A percentile compares a stretch with the other conserved stretches of the same genome.
Evolutionary conservation across 441 rosid species (phyloP).

Genomic region (Arabidopsis lyrata): DNA sequence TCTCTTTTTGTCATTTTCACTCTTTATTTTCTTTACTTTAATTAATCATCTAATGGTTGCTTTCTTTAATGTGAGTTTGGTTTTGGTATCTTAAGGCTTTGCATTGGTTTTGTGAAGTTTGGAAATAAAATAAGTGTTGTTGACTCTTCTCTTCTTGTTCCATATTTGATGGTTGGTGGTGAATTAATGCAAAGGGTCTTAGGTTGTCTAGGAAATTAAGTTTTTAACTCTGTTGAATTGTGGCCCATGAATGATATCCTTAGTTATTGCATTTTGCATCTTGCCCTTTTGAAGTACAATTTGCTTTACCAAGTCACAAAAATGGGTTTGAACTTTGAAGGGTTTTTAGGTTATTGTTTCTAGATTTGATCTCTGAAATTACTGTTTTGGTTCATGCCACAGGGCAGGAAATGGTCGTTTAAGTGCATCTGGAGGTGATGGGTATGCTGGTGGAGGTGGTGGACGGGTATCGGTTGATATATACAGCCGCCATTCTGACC

Average conservation of each 20-base stretch:
- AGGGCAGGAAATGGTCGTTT: constrained; percentile 91
- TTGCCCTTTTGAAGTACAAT: constrained; percentile 10
- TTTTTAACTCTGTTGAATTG: constrained; percentile 9
- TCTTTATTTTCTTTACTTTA: constrained; percentile 18
- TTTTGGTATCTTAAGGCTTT: constrained; percentile 23
- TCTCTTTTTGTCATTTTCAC: constrained; percentile 32
- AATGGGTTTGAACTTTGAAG: neutral
- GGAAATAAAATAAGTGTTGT: constrained; percentile 11
- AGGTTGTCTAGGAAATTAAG: constrained; percentile 25
- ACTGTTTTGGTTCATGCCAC: constrained; percentile 46
- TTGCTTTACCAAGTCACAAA: constrained; percentile 14
- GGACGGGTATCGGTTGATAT: constrained; percentile 89
- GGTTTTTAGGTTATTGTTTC: neutral
- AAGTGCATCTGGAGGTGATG: constrained; percentile 96
- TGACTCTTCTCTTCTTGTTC: constrained; percentile 25
- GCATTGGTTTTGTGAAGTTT: constrained; percentile 15
- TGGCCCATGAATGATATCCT: constrained; percentile 27
- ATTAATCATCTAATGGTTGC: constrained; percentile 11
- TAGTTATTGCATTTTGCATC: constrained; percentile 25
- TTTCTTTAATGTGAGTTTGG: constrained; percentile 22
- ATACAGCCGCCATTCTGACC: constrained; percentile 93
- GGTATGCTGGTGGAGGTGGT: constrained; percentile 98
- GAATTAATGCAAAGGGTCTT: constrained; percentile 29
- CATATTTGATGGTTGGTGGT: constrained; percentile 32
- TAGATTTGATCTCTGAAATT: neutral